These are phyloP conservation scores for Blastomyces parvus DNA, from an alignment of 2,329 filamentous ascomycete genomes.

Conservation along the genomic window DNA sequence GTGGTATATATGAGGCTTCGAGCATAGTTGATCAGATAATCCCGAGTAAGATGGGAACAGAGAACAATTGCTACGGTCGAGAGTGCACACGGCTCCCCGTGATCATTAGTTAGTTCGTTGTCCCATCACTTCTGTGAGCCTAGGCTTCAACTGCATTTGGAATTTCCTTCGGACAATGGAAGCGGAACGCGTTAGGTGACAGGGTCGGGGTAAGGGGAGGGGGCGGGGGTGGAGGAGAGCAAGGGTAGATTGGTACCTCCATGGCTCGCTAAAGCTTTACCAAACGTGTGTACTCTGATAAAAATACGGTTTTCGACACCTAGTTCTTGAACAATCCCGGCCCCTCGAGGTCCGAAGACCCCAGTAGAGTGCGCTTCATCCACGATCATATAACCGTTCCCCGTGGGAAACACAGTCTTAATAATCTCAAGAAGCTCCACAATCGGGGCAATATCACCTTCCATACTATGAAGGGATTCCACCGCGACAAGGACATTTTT, in stretches of 20 bases:
- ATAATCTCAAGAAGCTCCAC: slow-evolving; percentile 50
- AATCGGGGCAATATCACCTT: slow-evolving; percentile 63
- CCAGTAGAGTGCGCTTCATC: slow-evolving; percentile 50
- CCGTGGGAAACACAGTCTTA: slow-evolving; percentile 45
- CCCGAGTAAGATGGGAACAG: slow-evolving; percentile 49
- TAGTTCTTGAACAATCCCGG: slow-evolving; percentile 42
- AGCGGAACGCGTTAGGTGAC: background rate
- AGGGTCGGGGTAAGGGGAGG: background rate
- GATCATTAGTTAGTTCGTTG: background rate
- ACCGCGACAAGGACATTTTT: slow-evolving; percentile 57
- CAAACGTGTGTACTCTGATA: slow-evolving; percentile 43
- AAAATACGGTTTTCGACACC: slow-evolving; percentile 44
- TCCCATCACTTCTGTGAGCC: background rate
- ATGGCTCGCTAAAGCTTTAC: slow-evolving; percentile 50
- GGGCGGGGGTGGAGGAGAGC: no score
- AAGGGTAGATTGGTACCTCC: slow-evolving; percentile 49
- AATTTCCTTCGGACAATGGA: background rate
- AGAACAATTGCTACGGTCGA: slow-evolving; percentile 47
- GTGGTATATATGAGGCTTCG: slow-evolving; percentile 68
- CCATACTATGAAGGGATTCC: slow-evolving; percentile 73
- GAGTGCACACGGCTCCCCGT: background rate
- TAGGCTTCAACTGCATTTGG: background rate
- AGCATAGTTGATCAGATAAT: slow-evolving; percentile 66
- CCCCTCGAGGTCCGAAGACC: slow-evolving; percentile 41
- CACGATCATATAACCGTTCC: slow-evolving; percentile 48